Evolutionary conservation across 208 protist species (phyloP), one percentile per base, ranked within the genome.

Genomic region (Trypanosoma vivax): DNA sequence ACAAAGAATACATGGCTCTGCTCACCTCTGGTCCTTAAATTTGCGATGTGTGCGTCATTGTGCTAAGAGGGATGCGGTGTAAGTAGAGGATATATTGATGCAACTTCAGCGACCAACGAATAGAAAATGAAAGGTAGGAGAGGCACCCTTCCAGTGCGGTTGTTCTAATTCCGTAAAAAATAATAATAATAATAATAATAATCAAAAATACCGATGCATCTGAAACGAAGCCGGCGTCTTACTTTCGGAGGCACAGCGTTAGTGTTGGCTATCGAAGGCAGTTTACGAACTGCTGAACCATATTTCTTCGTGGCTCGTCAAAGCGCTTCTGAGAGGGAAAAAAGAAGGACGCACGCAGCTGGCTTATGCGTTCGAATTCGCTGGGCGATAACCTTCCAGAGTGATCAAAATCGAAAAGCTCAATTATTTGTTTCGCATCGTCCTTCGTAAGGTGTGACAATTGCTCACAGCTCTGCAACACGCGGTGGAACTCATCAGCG

Each of bases 201-300:
- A 38, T 38, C 4, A 16, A 61, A 13, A 1, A 16, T 24, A 21
- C 38, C 11, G n/a, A 5, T 45, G 38, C 34, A 37, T 50, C 21
- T 16, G 23, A 54, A n/a, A n/a, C n/a, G n/a, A n/a, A n/a, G n/a
- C n/a, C n/a, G n/a, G n/a, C n/a, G n/a, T n/a, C n/a, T n/a, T n/a
- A n/a, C n/a, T n/a, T n/a, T n/a, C n/a, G n/a, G n/a, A n/a, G n/a
- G n/a, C n/a, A n/a, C n/a, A n/a, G n/a, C n/a, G n/a, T n/a, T n/a
- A n/a, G n/a, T n/a, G n/a, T n/a, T n/a, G n/a, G 67, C 51, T 90
- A 78, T 40, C 87, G 82, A 77, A 90, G 86, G 54, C 82, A 90
- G 45, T 65, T 71, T 10, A 84, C 55, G 35, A 86, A 90, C 51
- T 77, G 62, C 54, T 90, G 82, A 5, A 90, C 47, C 0, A 50